Evolutionary conservation across 352 stramenopile genomes (phyloP), one percentile per base, ranked within the genome.

Genomic region (Globisporangium uncinulatum): DNA sequence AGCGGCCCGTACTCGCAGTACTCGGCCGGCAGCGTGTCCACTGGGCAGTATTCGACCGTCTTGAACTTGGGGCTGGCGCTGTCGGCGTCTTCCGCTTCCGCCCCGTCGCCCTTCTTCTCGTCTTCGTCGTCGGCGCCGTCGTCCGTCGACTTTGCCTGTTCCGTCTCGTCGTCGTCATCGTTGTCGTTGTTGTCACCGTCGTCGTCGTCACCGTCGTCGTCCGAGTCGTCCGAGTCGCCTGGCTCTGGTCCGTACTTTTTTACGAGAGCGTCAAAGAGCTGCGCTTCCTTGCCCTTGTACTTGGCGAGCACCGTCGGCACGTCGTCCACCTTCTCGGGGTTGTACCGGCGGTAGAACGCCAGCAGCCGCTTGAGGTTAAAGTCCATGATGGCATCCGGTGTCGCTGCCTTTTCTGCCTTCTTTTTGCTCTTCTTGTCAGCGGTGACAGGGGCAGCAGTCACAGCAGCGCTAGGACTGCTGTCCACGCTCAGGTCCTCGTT

Each of bases 1-100:
- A 89, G 79, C 31, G 84, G 77, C 36, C 84, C 82, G 58, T 92
- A 94, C 57, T 94, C 84, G 61, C 84, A 94, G 69, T 92, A 94
- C 69, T 94, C 84, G 31, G 84, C 66, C 54, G 84, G 84, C 36
- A 94, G 68, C 56, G 83, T 86, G 63, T 94, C 83, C 51, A 94
- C 78, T n/a, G 83, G 83, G 51, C 83, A 94, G 66, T 94, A 94
- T 19, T 81, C 46, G n/a, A 94, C 74, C 13, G 63, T 68, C 54
- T 74, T 74, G 29, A 83, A 67, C 71, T 89, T 85, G 21, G 69
- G 67, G n/a, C 65, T 61, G 17, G 62, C 68, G 51, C 70, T 62
- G 0, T 74, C 66, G 3, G 76, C 61, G 0, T 79, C 74, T 0
- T 73, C 65, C 0, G 82, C 67, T 0, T 80, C 63, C 0, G 71